Evolutionary conservation across 1,284 basidiomycete species (phyloP).

Genomic region (Sporisorium sorghi): DNA sequence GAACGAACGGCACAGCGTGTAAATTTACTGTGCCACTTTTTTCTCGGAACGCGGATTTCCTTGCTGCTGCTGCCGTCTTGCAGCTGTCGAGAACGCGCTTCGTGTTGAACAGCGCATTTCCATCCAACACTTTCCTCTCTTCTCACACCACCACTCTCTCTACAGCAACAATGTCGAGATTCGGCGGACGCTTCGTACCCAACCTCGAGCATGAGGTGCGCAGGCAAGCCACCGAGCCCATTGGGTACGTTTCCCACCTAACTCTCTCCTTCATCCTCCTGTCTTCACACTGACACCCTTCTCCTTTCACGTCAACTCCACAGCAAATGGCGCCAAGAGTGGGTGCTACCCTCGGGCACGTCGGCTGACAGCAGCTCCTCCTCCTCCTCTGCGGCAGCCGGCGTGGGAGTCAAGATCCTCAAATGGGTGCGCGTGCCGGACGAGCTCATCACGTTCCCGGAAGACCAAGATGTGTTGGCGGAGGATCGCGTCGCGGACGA

Average conservation of each 20-base stretch:
- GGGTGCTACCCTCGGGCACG: slow-evolving; percentile 23
- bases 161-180: slow-evolving; percentile 32
- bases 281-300: not conserved
- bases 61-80: not conserved
- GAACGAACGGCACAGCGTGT: not conserved
- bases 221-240: slow-evolving; percentile 34
- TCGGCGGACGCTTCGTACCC: slow-evolving; percentile 39
- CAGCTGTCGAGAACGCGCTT: slow-evolving; percentile 20
- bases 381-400: slow-evolving; percentile 13
- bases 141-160: not conserved
- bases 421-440: slow-evolving; percentile 36
- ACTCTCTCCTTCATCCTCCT: not conserved
- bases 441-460: slow-evolving; percentile 19
- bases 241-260: slow-evolving; percentile 17
- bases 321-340: slow-evolving; percentile 46
- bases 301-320: not conserved
- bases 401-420: slow-evolving; percentile 33
- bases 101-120: slow-evolving; percentile 8
- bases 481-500: slow-evolving; percentile 34
- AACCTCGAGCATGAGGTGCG: slow-evolving; percentile 52
- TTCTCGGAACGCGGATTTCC: slow-evolving; percentile 13
- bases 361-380: slow-evolving; percentile 12
- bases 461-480: slow-evolving; percentile 40
- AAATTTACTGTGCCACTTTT: too few relatives aligned
- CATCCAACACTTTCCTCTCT: slow-evolving; percentile 12